phyloP scores from a whole-genome alignment of 2,329 filamentous ascomycete genomes.

The Fusarium transvaalense region DNA sequence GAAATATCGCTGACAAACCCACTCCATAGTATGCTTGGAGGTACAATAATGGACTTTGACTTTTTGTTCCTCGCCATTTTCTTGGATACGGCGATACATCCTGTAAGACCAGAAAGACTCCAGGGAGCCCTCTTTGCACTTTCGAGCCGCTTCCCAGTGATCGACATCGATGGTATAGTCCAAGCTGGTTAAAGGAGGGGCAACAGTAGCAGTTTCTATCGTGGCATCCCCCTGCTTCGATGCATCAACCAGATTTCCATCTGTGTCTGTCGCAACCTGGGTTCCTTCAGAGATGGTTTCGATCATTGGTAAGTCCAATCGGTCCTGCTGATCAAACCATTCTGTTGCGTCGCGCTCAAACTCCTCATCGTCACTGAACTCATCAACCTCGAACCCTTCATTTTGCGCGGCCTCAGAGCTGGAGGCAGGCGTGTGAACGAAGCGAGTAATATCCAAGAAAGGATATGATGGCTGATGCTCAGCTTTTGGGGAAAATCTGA shows the following conservation, averaged over 20 bases:
- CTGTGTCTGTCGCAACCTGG: conserved; percentile 1
- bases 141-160: conserved; percentile 59
- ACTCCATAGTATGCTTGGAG: conserved; percentile 74
- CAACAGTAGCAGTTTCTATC: not conserved
- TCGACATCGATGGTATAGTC: conserved; percentile 50
- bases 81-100: conserved; percentile 70
- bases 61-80: conserved; percentile 59
- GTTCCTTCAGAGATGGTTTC: conserved; percentile 16
- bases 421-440: conserved; percentile 40
- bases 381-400: conserved; percentile 15
- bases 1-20: conserved; percentile 74
- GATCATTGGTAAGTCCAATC: conserved; percentile 1
- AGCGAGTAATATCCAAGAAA: conserved; percentile 45
- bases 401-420: not conserved
- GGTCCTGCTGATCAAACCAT: conserved; percentile 47
- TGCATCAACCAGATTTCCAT: conserved; percentile 15
- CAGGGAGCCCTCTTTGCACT: conserved; percentile 58
- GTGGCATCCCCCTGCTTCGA: conserved; percentile 8
- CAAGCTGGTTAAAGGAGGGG: conserved; percentile 47
- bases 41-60: conserved; percentile 84
- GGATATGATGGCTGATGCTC: conserved; percentile 45
- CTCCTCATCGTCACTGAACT: conserved; percentile 45
- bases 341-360: conserved; percentile 44
- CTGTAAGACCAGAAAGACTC: conserved; percentile 76
- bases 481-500: conserved; percentile 49